Percentiles rank a stretch among this genome's conserved stretches.
Evolutionary conservation across 352 stramenopile genomes (phyloP).

Genomic region (Aphanomyces euteiches): DNA sequence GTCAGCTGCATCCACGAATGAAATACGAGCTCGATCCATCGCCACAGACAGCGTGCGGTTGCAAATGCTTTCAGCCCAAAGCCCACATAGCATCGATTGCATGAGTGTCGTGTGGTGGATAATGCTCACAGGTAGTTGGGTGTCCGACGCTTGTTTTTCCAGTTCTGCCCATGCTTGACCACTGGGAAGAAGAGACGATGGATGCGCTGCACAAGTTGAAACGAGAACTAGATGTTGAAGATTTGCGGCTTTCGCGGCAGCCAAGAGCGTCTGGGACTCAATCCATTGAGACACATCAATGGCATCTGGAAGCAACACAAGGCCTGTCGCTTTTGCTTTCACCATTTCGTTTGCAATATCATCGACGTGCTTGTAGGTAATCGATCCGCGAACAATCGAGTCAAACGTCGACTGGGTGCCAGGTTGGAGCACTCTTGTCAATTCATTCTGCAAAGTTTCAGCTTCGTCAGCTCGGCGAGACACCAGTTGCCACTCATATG

Average conservation of each 20-base stretch:
- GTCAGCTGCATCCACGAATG: conserved; percentile 60
- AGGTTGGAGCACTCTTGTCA: not conserved
- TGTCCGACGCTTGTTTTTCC: conserved; percentile 41
- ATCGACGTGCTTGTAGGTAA: not conserved
- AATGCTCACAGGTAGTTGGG: conserved; percentile 29
- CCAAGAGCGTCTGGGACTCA: conserved; percentile 32
- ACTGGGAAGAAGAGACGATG: conserved; percentile 36
- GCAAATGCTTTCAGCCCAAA: conserved; percentile 54
- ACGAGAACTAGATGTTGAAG: conserved; percentile 47
- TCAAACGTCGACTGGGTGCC: not conserved
- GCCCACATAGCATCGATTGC: conserved; percentile 54
- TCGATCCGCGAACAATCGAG: not conserved
- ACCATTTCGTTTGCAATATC: conserved; percentile 8
- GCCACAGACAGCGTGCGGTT: conserved; percentile 60
- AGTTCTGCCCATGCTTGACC: conserved; percentile 47
- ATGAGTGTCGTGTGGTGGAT: conserved; percentile 51
- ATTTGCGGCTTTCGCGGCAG: conserved; percentile 29
- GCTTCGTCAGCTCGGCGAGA: conserved; percentile 13
- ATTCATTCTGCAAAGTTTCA: not conserved
- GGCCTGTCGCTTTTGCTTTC: not conserved
- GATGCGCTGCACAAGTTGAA: conserved; percentile 46
- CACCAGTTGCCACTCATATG: conserved; percentile 16
- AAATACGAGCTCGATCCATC: conserved; percentile 51
- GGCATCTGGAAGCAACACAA: conserved; percentile 19
- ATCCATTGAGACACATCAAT: conserved; percentile 11